Base-by-base conservation (phyloP, 352 stramenopile genomes). In the Pythium myriotylum region DNA sequence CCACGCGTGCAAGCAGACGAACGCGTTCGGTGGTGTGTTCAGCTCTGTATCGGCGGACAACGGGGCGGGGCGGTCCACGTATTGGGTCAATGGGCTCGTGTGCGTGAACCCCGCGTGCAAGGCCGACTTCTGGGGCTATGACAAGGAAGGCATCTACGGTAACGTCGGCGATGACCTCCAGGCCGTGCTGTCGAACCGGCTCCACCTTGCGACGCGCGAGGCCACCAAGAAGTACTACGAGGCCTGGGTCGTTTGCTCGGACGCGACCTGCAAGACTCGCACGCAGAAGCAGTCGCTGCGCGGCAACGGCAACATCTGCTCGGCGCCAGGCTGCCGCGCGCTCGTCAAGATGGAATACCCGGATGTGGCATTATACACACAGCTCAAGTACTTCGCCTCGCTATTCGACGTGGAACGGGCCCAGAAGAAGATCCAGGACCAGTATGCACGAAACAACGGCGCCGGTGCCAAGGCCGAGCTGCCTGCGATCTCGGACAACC, bases 311-410 rank as follows among this genome's bases (percentile, higher is more conserved):
- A 96, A 94, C 55, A 92, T 93, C 27, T 99, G 97, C 66, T 92
- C 97, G 32, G 84, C 84, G 22, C 72, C 68, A 13, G 91, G 94
- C 37, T 99, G 97, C 81, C 95, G 92, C 62, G 95, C 95, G 13
- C 79, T 83, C 3, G 88, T 98, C 42, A 81, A 70, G 29, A 77
- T 92, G 59, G 86, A 98, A 64, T 97, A 92, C 58, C 85, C 86
- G 0, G 95, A 98, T 65, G 86, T 78, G 48, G 76, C 79, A 17
- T 73, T 99, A 20, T 97, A 99, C 62, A 99, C 89, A 19, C 97
- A 99, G 70, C 86, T 99, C 43, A 99, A 99, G 73, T 99, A 97
- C 67, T 95, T 98, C 55, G 93, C 98, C 70, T 92, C 91, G 23
- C 82, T 99, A 9, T 99, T 99, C 56, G 93, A 99, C 72, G 62